These are phyloP conservation scores for Dujonia santamariae DNA, from an alignment of 1,139 yeast species.

Conservation along the genomic window DNA sequence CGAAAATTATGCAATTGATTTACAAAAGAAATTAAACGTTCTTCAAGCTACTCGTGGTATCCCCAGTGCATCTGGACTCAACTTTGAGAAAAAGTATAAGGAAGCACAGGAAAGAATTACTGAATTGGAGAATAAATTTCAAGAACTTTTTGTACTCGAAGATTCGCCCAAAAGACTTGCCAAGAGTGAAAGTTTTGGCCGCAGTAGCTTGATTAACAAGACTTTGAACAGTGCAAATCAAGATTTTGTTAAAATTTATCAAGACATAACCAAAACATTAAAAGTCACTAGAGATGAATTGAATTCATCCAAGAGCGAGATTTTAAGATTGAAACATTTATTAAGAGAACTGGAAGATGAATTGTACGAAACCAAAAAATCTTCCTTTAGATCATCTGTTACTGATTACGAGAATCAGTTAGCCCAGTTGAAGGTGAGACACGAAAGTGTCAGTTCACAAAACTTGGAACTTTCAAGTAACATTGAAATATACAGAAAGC, in stretches of 20 bases:
- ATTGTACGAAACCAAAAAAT: conserved; percentile 37
- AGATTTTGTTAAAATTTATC: conserved; percentile 52
- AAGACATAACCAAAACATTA: conserved; percentile 52
- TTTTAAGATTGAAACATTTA: conserved; percentile 49
- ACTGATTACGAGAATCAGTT: conserved; percentile 41
- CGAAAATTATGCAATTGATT: conserved; percentile 44
- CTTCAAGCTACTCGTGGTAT: conserved; percentile 42
- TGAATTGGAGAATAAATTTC: conserved; percentile 33
- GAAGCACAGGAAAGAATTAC: conserved; percentile 35
- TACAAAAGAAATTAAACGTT: conserved; percentile 45
- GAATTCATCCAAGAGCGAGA: conserved; percentile 48
- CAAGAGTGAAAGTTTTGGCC: conserved; percentile 39
- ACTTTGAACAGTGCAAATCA: conserved; percentile 31
- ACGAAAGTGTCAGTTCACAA: conserved; percentile 51
- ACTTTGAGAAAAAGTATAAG: conserved; percentile 35
- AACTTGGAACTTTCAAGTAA: conserved; percentile 52
- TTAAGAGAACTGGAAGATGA: conserved; percentile 48
- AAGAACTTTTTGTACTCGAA: conserved; percentile 21
- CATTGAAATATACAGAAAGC: conserved; percentile 59
- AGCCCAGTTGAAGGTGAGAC: conserved; percentile 44
- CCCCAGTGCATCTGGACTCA: conserved; percentile 23
- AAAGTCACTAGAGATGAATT: conserved; percentile 50
- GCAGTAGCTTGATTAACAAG: conserved; percentile 29
- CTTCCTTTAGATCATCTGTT: conserved; percentile 32
- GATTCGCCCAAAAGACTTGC: conserved; percentile 17